Conservation (phyloP, 768 basidiomycete species). For the Amanita pseudoporphyria region DNA sequence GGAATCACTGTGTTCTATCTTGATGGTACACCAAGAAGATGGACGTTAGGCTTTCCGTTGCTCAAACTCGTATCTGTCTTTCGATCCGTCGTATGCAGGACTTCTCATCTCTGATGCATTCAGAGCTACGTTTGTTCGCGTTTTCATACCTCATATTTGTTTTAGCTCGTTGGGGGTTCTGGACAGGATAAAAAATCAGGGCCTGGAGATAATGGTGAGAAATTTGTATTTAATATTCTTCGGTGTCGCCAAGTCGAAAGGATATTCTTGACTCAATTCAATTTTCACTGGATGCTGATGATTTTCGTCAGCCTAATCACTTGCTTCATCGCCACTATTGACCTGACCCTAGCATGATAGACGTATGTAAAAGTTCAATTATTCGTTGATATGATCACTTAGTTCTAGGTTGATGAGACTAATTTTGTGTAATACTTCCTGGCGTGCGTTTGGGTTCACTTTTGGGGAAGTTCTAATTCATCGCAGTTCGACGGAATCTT, state of each 20-base stretch:
- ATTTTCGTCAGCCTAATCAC: not conserved
- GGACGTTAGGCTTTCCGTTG: slow-evolving; percentile 1
- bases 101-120: slow-evolving; percentile 59
- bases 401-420: slow-evolving; percentile 44
- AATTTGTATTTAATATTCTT: not conserved
- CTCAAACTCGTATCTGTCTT: slow-evolving; percentile 26
- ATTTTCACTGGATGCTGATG: not conserved
- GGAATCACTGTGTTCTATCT: slow-evolving; percentile 39
- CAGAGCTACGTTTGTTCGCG: slow-evolving; percentile 28
- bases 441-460: no score
- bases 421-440: slow-evolving; percentile 17
- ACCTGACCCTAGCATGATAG: no score
- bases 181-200: slow-evolving; percentile 51
- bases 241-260: no score
- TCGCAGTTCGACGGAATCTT: no score
- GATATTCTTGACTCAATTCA: slow-evolving; percentile 64
- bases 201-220: slow-evolving; percentile 66
- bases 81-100: slow-evolving; percentile 51
- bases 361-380: slow-evolving; percentile 26
- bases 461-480: no score
- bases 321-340: no score
- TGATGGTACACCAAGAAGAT: slow-evolving; percentile 54
- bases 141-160: not conserved
- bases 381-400: slow-evolving; percentile 43
- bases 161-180: slow-evolving; percentile 58